Base-by-base conservation (phyloP, 331 rosid genomes). In the Arachis monticola region DNA sequence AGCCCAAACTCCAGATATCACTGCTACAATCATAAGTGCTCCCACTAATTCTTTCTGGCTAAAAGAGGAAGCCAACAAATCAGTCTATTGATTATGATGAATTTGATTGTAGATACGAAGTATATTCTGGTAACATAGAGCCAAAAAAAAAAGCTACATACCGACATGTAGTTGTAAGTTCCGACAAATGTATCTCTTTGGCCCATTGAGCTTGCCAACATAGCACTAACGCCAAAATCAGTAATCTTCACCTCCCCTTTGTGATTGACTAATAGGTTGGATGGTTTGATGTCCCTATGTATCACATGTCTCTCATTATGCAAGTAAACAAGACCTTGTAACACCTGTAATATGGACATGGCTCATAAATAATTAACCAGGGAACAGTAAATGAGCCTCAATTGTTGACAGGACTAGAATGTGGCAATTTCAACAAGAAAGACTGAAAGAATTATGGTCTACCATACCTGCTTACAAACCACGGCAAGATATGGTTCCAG, bases 401-500 rank as follows among this genome's bases (percentile, higher is more conserved):
- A 32, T 41, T 68, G 7, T 51, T 57, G 61, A 10, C 47, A 67
- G 56, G 61, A 76, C 64, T 40, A 64, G 70, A 65, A 50, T 60
- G 74, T 40, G 74, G 4, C 14, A 56, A 67, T 48, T 67, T 70
- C 71, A 76, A 31, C 51, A 12, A 79, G 63, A 51, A 44, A 78
- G 41, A 17, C 22, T 17, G 22, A 17, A 41, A 45, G 57, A 69
- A 13, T 8, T 51, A 69, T 50, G 65, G 64, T 50, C 67, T 5
- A 53, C n/a, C 4, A 48, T 48, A 94, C 99, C 99, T 94, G 96
- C 76, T 94, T 92, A 82, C 99, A 94, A 63, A 87, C 92, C 60
- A 94, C 93, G 55, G 99, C 97, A 79, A 94, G 99, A 88, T 93
- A 93, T 67, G 98, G 98, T 74, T 94, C 98, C 61, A 94, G 90